Evolutionary conservation across 257 asterid species (phyloP), one percentile per base, ranked within the genome.

Genomic region (Echites panduratus): DNA sequence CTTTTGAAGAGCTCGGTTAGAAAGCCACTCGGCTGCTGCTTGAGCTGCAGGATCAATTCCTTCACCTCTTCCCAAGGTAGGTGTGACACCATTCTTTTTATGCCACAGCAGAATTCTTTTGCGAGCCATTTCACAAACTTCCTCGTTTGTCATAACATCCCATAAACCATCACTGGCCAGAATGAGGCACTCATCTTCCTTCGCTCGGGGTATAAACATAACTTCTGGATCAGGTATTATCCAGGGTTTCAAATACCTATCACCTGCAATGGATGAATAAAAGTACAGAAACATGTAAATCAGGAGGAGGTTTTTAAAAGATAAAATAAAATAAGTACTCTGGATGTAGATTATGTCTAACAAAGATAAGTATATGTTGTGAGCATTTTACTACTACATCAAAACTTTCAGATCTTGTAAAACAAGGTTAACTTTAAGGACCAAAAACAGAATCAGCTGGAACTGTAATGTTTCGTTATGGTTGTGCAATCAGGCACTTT

Each of bases 121-220:
- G 49, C 96, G 92, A 68, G 96, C 98, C 43, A 89, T 79, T 41
- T 88, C 97, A 74, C 97, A 93, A 16, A 73, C 98, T 68, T 93
- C 98, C 73, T 89, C 96, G 14, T 93, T 93, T 9, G 91, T 75
- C 97, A 91, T 86, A 2, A 93, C 98, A 61, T 91, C 97, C 98
- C 98, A 91, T 44, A 93, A 82, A 32, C 98, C 98, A 70, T 93
- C 98, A 64, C 96, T 93, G 7, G 98, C 98, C 4, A 93, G 87
- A 57, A 93, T 80, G 45, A 93, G 92, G 83, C 96, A 89, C 17
- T 89, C 84, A 20, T 93, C 97, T 5, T 93, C 96, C 81, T 77
- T 93, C 1, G 87, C 52, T 70, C 96, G 86, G 41, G 95, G 91
- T 22, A 87, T 83, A 27, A 91, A 87, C 75, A 67, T 87, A 49